Evolutionary conservation across 345 rosid genomes (phyloP), one percentile per base, ranked within the genome.

Genomic region (Aquilaria sinensis): DNA sequence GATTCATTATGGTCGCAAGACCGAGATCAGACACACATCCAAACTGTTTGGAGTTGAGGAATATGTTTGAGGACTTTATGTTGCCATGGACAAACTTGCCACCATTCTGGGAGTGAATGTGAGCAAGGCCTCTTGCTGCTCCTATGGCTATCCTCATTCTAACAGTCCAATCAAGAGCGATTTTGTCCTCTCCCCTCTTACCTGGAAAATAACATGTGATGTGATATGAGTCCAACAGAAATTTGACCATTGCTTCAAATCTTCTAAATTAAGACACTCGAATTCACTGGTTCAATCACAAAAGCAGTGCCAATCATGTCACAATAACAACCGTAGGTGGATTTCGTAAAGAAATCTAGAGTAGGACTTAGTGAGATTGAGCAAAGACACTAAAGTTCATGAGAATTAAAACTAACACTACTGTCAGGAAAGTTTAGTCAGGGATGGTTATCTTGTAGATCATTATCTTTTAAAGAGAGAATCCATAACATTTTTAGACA

Each of bases 1-100:
- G 56, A 61, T 82, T 80, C 84, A 85, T 95, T n/a, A 95, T 81
- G 2, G 95, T 71, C 7, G 96, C 78, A 30, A 90, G 78, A 7
- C 97, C 99, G 9, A 81, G 77, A 73, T 90, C 99, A 50, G 99
- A 83, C n/a, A 90, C 83, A 46, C 96, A 83, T 1, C 96, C 99
- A 51, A 69, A 73, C 57, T 55, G 61, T 62, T 66, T 72, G 0
- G 92, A 73, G 72, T 90, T 90, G 75, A 90, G 83, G 65, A 94
- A 86, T 66, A 94, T 81, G 78, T 94, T 94, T 0, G 99, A 88
- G 72, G 96, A 83, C 71, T 90, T 94, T 73, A 94, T 79, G 80
- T 94, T 94, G 46, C 97, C 97, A 29, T 94, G 97, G 47, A 86
- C 95, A 47, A 94, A 73, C 61, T 80, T 94, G 29, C 92, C 95